phyloP scores from a whole-genome alignment of 306 rosid species.

The Medicago ruthenica region DNA sequence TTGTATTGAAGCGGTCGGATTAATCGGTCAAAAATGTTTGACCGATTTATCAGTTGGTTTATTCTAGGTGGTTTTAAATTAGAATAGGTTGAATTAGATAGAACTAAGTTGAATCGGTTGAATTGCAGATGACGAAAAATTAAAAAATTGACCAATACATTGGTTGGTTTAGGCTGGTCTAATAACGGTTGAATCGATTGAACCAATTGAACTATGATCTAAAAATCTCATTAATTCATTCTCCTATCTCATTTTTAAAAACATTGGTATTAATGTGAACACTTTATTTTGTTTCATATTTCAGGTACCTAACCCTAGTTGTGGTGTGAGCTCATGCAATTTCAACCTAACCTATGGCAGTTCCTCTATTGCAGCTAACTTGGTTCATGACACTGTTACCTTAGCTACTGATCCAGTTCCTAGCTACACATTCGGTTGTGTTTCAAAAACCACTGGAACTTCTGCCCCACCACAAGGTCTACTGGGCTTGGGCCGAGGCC shows the following conservation, averaged over 20 bases:
- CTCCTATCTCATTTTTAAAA: conserved; percentile 3
- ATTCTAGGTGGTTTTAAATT: not conserved
- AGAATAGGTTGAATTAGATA: not conserved
- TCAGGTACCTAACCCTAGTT: conserved; percentile 91
- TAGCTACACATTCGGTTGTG: conserved; percentile 76
- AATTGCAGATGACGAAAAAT: not conserved
- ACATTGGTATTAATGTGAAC: not conserved
- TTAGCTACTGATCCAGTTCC: conserved; percentile 74
- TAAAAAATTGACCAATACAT: too few species aligned
- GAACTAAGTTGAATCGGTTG: not conserved
- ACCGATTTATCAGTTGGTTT: not conserved
- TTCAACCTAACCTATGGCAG: conserved; percentile 89
- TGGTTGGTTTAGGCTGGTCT: not conserved
- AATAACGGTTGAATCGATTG: not conserved
- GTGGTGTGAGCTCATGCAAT: conserved; percentile 64
- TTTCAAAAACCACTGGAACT: conserved; percentile 65
- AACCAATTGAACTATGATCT: not conserved
- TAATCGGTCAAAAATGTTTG: not conserved
- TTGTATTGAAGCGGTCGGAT: not conserved
- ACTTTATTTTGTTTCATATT: not conserved
- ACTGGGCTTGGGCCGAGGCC: conserved; percentile 96
- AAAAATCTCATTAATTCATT: not conserved
- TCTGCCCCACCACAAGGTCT: conserved; percentile 84
- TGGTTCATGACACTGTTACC: conserved; percentile 74
- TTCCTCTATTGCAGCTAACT: conserved; percentile 65